Conservation (phyloP, 805 yeast species). For the Kodamaea jinghongensis region DNA sequence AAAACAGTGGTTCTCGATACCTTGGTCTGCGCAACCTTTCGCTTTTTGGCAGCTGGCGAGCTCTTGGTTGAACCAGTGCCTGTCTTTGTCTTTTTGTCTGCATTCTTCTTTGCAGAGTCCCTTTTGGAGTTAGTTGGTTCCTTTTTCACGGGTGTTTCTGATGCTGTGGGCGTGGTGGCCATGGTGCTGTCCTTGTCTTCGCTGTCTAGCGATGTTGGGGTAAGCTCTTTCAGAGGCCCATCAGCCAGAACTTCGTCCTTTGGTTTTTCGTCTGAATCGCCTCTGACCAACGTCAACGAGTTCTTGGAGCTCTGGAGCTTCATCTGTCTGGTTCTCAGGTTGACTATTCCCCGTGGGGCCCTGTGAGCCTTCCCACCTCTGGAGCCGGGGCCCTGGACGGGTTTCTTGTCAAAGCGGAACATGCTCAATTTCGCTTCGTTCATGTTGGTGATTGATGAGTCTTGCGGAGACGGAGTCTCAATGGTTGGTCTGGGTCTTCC, state of each 20-base stretch:
- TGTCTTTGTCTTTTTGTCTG: no score
- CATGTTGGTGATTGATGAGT: constrained; percentile 25
- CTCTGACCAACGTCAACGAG: constrained; percentile 3
- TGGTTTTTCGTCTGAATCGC: not conserved
- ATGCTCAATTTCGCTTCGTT: constrained; percentile 30
- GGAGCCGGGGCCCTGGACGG: constrained; percentile 40
- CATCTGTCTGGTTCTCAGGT: constrained; percentile 6
- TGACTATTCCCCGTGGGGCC: constrained; percentile 26
- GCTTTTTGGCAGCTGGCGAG: constrained; percentile 4
- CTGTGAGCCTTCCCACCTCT: constrained; percentile 32
- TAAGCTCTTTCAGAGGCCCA: constrained; percentile 1
- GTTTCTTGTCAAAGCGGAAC: constrained; percentile 33
- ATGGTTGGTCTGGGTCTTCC: constrained; percentile 33
- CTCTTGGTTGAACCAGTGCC: not conserved
- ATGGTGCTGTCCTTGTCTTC: not conserved
- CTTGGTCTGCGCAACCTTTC: constrained; percentile 9
- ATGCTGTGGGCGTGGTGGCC: constrained; percentile 2
- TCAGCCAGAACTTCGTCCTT: not conserved
- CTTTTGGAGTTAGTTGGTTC: no score
- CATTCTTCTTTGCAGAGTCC: no score
- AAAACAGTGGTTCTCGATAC: constrained; percentile 29
- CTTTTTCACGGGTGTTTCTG: constrained; percentile 5
- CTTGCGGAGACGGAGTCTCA: constrained; percentile 18
- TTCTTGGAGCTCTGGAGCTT: not conserved
- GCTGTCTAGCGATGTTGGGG: not conserved